phyloP scores from a whole-genome alignment of 2,329 filamentous ascomycete genomes.

The Epichloe scottii region DNA sequence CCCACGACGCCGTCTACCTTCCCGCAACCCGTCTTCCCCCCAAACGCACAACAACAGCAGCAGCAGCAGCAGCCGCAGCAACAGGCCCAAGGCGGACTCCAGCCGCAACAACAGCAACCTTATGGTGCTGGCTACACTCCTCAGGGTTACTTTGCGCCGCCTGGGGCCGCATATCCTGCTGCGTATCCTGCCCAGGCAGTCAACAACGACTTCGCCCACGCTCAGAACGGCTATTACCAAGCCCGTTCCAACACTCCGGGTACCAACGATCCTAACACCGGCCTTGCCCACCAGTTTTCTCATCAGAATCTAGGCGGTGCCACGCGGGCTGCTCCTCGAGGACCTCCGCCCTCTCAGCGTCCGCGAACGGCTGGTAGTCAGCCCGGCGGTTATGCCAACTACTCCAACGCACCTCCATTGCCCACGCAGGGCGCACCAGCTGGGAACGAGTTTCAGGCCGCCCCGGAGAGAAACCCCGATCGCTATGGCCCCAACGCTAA shows the following conservation, averaged over 20 bases:
- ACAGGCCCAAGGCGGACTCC: slow-evolving; percentile 25
- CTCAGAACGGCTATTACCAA: slow-evolving; percentile 35
- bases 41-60: slow-evolving; percentile 20
- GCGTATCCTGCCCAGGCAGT: slow-evolving; percentile 27
- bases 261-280: slow-evolving; percentile 74
- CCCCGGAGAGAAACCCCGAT: slow-evolving; percentile 70
- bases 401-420: slow-evolving; percentile 50
- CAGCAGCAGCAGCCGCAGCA: slow-evolving; percentile 27
- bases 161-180: slow-evolving; percentile 41
- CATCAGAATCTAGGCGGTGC: slow-evolving; percentile 81
- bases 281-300: slow-evolving; percentile 88
- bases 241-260: slow-evolving; percentile 45
- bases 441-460: slow-evolving; percentile 61
- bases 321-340: slow-evolving; percentile 53
- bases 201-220: slow-evolving; percentile 36
- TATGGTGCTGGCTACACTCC: slow-evolving; percentile 34
- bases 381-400: slow-evolving; percentile 49
- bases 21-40: slow-evolving; percentile 8
- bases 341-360: slow-evolving; percentile 57
- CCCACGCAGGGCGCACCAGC: slow-evolving; percentile 46
- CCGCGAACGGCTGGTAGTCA: slow-evolving; percentile 75
- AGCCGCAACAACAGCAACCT: slow-evolving; percentile 26
- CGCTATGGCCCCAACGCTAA: slow-evolving; percentile 47
- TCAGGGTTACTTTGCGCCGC: slow-evolving; percentile 49
- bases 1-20: slow-evolving; percentile 92